Conservation (phyloP, 2,329 filamentous ascomycete species). For the Xylariaceae sp. region DNA sequence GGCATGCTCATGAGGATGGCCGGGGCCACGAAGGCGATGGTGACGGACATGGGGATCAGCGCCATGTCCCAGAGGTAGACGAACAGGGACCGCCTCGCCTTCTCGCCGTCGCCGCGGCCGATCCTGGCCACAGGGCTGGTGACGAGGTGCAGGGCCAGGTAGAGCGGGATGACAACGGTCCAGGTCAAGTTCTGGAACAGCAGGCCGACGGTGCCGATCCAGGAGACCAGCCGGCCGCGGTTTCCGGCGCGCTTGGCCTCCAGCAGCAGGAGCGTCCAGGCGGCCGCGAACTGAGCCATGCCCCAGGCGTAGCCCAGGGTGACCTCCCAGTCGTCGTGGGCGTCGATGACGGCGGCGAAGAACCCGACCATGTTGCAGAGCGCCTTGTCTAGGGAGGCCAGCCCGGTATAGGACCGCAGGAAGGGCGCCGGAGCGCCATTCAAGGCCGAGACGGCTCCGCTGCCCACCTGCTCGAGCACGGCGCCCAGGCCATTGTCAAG, state of each 20-base stretch:
- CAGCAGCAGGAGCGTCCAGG: slow-evolving; percentile 27
- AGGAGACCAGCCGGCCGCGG: slow-evolving; percentile 22
- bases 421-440: slow-evolving; percentile 22
- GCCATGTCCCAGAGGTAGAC: slow-evolving; percentile 29
- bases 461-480: slow-evolving; percentile 6
- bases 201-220: slow-evolving; percentile 19
- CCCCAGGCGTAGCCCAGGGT: slow-evolving; percentile 24
- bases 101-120: slow-evolving; percentile 17
- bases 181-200: slow-evolving; percentile 25
- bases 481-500: slow-evolving; percentile 16
- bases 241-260: slow-evolving; percentile 27
- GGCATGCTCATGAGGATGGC: slow-evolving; percentile 27
- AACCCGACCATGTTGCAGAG: slow-evolving; percentile 26
- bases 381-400: slow-evolving; percentile 17
- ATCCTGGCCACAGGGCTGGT: slow-evolving; percentile 26
- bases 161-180: slow-evolving; percentile 26
- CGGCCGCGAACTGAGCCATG: slow-evolving; percentile 26
- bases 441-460: slow-evolving; percentile 10
- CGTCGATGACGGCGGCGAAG: slow-evolving; percentile 25
- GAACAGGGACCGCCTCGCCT: slow-evolving; percentile 21
- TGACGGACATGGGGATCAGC: slow-evolving; percentile 26
- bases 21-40: slow-evolving; percentile 23
- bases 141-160: slow-evolving; percentile 26
- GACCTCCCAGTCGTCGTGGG: slow-evolving; percentile 19
- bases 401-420: slow-evolving; percentile 17